These are phyloP conservation scores for Bromus sterilis DNA, from an alignment of 176 grass and related monocot genomes.

Conservation along the genomic window DNA sequence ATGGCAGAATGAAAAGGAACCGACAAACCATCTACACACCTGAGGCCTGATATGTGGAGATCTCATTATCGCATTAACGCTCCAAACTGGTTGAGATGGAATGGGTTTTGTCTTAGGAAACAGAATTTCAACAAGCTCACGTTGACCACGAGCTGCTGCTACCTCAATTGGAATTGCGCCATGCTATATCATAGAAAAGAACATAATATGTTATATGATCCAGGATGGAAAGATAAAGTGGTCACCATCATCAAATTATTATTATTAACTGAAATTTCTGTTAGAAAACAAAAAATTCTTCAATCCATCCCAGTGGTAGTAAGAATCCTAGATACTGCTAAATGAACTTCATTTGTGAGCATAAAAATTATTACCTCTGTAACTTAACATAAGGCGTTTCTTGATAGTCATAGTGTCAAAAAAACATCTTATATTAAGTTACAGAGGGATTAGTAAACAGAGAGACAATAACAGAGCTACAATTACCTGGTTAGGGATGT, in stretches of 20 bases:
- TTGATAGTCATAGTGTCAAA: too few species aligned
- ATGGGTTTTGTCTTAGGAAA: constrained; percentile 32
- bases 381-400: too few species aligned
- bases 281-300: neutral
- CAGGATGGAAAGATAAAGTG: neutral
- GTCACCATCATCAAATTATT: neutral
- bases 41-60: neutral
- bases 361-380: too few species aligned
- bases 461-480: neutral
- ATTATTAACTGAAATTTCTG: neutral
- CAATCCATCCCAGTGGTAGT: neutral
- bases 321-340: neutral
- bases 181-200: neutral
- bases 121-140: constrained; percentile 33
- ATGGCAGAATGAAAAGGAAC: neutral
- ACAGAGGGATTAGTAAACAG: neutral
- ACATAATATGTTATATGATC: neutral
- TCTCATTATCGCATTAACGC: constrained; percentile 18
- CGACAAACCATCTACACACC: constrained; percentile 1
- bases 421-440: too few species aligned
- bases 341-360: neutral
- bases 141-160: constrained; percentile 20
- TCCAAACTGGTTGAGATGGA: constrained; percentile 12
- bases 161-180: constrained; percentile 19
- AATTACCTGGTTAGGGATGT: constrained; percentile 27